Evolutionary conservation across 169 alveolate genomes (phyloP).

Genomic region (Plasmodium gaboni): DNA sequence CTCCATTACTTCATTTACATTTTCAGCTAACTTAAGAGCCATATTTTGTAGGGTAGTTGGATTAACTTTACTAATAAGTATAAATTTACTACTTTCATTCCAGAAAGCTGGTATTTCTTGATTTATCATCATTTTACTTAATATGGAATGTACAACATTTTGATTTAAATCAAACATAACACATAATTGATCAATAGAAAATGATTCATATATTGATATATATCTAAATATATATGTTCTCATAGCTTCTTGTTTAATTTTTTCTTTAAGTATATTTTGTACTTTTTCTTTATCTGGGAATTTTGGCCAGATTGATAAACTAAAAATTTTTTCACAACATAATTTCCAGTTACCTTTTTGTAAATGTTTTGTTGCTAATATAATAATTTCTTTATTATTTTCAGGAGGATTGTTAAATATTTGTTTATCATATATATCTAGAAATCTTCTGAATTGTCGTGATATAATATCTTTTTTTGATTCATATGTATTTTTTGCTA

Average conservation of each 20-base stretch:
- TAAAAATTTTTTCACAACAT: conserved; percentile 89
- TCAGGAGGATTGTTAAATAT: conserved; percentile 97
- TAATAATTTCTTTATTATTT: conserved; percentile 93
- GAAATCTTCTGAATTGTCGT: conserved; percentile 93
- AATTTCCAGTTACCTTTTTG: conserved; percentile 95
- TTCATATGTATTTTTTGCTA: conserved; percentile 88
- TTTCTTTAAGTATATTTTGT: conserved; percentile 87
- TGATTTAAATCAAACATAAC: conserved; percentile 88
- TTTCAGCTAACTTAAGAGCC: conserved; percentile 88
- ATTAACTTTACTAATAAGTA: conserved; percentile 91
- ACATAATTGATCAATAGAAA: conserved; percentile 89
- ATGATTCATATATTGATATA: conserved; percentile 88
- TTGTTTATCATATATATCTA: conserved; percentile 94
- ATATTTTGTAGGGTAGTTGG: conserved; percentile 91
- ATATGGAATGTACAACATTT: conserved; percentile 88
- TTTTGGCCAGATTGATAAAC: conserved; percentile 90
- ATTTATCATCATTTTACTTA: conserved; percentile 92
- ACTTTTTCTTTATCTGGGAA: conserved; percentile 90
- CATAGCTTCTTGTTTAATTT: conserved; percentile 95
- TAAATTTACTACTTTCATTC: conserved; percentile 92
- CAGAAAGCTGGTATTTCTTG: conserved; percentile 93
- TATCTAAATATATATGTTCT: conserved; percentile 93
- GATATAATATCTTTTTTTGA: conserved; percentile 83
- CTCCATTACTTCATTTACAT: conserved; percentile 88
- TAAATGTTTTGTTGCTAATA: conserved; percentile 93